Evolutionary conservation across 2,329 filamentous ascomycete species (phyloP), one percentile per base, ranked within the genome.

Genomic region (Aspergillus piperis): DNA sequence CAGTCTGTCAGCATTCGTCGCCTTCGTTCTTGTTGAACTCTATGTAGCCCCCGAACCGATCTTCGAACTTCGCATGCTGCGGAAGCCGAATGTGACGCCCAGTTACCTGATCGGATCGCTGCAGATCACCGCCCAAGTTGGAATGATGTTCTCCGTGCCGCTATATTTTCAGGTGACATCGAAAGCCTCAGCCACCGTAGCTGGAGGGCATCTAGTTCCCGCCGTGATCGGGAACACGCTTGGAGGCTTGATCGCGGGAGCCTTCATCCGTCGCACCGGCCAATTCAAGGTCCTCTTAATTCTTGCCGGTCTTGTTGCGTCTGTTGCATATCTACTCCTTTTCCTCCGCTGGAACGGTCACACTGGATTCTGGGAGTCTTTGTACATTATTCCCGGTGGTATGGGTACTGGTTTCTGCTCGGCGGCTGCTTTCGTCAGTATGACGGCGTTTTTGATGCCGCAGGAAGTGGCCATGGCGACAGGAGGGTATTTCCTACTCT

Each of bases 141-240:
- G 81, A 74, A 79, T 87, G 69, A 87, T 90, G 84, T 88, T 86
- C 57, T 82, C 83, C 0, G 82, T 90, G 0, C 89, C 89, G 0
- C 73, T 91, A 0, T 91, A 91, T 73, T 91, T 91, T 64, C 86
- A 89, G 59, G 83, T 88, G 1, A 88, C 87, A 0, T 76, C 82
- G 5, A 76, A 80, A 0, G 82, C 81, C 2, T 86, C 84, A 0
- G 86, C 83, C 48, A 86, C 87, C 0, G 75, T 78, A 1, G 86
- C 88, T 0, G 83, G 83, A 2, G 77, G 83, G 0, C 86, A 90
- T 66, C 77, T 92, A 0, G 81, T 91, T 42, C 89, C 89, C 0
- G 86, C 88, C 0, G 87, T 91, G 0, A 73, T 84, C 0, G 89
- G 88, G 0, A 91, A 91, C 65, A 84, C 88, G 1, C 36, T 76